Conservation (phyloP, 345 rosid species). For the Pistacia integerrima region DNA sequence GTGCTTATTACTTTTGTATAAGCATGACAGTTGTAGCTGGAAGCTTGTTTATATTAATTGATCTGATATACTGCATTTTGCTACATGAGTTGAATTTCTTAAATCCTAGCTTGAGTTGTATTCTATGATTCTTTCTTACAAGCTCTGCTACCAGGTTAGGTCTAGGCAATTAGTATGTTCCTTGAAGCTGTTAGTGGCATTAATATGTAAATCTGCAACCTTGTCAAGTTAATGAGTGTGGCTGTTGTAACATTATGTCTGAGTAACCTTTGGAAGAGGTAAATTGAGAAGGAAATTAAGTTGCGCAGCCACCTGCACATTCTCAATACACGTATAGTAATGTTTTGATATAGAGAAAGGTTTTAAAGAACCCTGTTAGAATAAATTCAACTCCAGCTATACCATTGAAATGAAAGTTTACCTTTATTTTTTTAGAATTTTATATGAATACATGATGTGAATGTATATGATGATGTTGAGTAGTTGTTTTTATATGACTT, state of each 20-base stretch:
- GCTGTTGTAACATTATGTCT: background rate
- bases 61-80: background rate
- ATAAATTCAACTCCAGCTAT: background rate
- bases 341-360: background rate
- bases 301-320: background rate
- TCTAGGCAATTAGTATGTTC: background rate
- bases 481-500: background rate
- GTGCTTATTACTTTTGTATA: background rate
- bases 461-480: background rate
- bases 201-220: background rate
- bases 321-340: background rate
- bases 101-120: conserved; percentile 2
- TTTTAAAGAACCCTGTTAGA: conserved; percentile 1
- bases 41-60: background rate
- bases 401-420: background rate
- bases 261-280: background rate
- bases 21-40: background rate
- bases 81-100: background rate
- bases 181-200: background rate
- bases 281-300: background rate
- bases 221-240: background rate
- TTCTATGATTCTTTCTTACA: background rate
- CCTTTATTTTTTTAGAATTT: background rate
- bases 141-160: background rate
- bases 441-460: background rate